A percentile compares a stretch with the other conserved stretches of the same genome.
Conservation (phyloP, 345 rosid genomes). For the Corymbia maculata region DNA sequence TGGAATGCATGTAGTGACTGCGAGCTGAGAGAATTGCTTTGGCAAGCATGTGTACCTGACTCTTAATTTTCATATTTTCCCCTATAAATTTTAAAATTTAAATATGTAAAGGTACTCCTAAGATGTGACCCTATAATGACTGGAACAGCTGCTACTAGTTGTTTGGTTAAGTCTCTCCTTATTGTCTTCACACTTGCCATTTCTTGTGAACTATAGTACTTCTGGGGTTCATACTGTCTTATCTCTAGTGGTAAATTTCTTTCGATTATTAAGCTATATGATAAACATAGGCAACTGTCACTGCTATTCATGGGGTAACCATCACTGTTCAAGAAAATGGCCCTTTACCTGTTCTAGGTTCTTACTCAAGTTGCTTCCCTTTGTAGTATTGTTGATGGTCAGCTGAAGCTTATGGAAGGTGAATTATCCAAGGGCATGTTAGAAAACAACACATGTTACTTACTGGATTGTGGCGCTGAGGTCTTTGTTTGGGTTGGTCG, state of each 20-base stretch:
- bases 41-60: neutral
- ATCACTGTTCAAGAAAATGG: neutral
- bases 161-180: neutral
- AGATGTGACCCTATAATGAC: neutral
- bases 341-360: neutral
- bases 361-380: slow-evolving; percentile 4
- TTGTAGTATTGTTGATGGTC: slow-evolving; percentile 58
- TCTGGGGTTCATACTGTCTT: neutral
- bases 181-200: neutral
- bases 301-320: neutral
- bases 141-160: neutral
- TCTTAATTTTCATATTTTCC: neutral
- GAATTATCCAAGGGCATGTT: slow-evolving; percentile 67
- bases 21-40: neutral
- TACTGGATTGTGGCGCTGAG: slow-evolving; percentile 85
- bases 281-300: neutral
- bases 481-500: slow-evolving; percentile 98
- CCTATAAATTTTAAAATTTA: neutral
- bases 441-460: slow-evolving; percentile 74
- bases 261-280: neutral
- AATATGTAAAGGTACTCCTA: neutral
- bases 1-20: neutral
- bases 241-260: neutral
- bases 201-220: neutral
- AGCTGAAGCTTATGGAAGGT: slow-evolving; percentile 52